These are phyloP conservation scores for Ogataea trehalophila DNA, from an alignment of 805 yeast species.

Conservation along the genomic window DNA sequence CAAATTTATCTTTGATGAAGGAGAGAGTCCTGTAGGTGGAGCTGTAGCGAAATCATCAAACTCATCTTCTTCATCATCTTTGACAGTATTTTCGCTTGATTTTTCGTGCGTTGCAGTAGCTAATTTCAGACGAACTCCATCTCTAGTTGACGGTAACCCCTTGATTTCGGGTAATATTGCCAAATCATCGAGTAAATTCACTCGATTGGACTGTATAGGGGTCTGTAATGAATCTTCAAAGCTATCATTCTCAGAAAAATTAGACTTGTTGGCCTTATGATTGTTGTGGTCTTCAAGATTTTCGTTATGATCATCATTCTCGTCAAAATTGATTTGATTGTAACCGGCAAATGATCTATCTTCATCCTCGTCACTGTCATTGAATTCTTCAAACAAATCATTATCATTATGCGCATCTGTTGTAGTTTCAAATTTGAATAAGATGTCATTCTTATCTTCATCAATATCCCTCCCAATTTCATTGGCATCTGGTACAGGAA, in stretches of 20 bases:
- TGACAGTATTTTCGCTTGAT: too few relatives aligned
- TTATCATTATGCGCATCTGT: background rate
- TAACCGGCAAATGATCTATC: constrained; percentile 11
- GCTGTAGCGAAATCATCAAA: too few relatives aligned
- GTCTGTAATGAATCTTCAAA: constrained; percentile 2
- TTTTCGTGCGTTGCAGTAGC: too few relatives aligned
- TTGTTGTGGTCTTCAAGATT: background rate
- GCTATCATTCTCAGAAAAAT: constrained; percentile 1
- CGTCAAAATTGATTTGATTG: constrained; percentile 8
- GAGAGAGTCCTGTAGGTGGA: too few relatives aligned
- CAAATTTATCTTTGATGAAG: too few relatives aligned
- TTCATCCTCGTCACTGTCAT: constrained; percentile 11
- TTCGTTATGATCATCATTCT: constrained; percentile 1
- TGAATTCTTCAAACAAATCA: constrained; percentile 2
- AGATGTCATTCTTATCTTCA: constrained; percentile 1
- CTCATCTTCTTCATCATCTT: too few relatives aligned
- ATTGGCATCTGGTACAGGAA: background rate
- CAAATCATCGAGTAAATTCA: background rate
- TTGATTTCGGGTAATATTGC: background rate
- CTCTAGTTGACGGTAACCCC: background rate
- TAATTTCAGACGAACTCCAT: background rate
- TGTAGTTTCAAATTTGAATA: constrained; percentile 4
- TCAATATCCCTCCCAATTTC: background rate
- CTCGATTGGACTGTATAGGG: background rate
- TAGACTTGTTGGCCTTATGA: background rate